Conservation (phyloP, 2,329 filamentous ascomycete species). For the Fusarium sp. region DNA sequence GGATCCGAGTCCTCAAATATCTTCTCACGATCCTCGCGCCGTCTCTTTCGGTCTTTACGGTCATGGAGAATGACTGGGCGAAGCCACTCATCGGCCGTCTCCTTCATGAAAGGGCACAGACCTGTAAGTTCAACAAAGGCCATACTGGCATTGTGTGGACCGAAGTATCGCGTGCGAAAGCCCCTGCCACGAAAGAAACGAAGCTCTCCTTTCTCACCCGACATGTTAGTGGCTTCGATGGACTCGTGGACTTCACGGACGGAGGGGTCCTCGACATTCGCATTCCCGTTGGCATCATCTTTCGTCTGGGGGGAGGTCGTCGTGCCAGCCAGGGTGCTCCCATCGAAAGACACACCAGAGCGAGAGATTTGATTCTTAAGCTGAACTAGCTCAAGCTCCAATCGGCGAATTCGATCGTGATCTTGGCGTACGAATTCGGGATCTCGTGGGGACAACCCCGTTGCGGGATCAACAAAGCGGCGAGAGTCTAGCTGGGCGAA, state of each 20-base stretch:
- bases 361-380: slow-evolving; percentile 63
- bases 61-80: slow-evolving; percentile 66
- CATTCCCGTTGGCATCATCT: slow-evolving; percentile 50
- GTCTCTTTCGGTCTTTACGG: slow-evolving; percentile 65
- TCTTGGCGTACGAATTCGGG: slow-evolving; percentile 56
- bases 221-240: slow-evolving; percentile 53
- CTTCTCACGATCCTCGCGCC: slow-evolving; percentile 63
- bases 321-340: slow-evolving; percentile 60
- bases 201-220: slow-evolving; percentile 62
- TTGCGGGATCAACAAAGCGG: slow-evolving; percentile 47
- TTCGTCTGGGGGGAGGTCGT: slow-evolving; percentile 59
- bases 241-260: slow-evolving; percentile 53
- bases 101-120: slow-evolving; percentile 69
- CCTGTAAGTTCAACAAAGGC: slow-evolving; percentile 68
- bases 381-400: slow-evolving; percentile 69
- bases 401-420: slow-evolving; percentile 66
- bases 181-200: slow-evolving; percentile 68
- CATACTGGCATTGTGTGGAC: slow-evolving; percentile 69
- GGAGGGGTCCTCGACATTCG: slow-evolving; percentile 47
- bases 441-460: slow-evolving; percentile 50
- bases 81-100: slow-evolving; percentile 71
- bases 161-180: slow-evolving; percentile 69
- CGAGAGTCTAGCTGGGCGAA: slow-evolving; percentile 55
- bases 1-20: slow-evolving; percentile 59
- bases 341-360: slow-evolving; percentile 58